Conservation (phyloP, 2,329 filamentous ascomycete genomes). For the Hymenoscyphus albidus region DNA sequence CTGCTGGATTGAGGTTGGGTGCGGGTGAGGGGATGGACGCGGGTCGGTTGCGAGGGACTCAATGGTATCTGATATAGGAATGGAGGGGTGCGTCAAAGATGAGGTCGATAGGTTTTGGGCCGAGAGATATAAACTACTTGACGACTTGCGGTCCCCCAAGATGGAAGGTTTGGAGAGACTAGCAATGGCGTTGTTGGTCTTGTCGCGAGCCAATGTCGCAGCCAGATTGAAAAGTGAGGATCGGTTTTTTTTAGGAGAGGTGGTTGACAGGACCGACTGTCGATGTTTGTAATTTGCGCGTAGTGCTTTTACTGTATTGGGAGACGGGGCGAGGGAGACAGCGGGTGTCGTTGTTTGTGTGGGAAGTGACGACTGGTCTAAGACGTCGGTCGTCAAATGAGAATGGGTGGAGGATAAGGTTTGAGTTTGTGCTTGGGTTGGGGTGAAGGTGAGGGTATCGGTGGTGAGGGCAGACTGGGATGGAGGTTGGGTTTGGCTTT, state of each 20-base stretch:
- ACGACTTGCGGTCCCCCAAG: constrained; percentile 24
- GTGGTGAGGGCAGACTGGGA: constrained; percentile 1
- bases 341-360: not conserved
- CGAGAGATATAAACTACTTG: constrained; percentile 25
- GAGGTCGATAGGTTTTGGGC: constrained; percentile 22
- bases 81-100: constrained; percentile 1
- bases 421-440: constrained; percentile 1
- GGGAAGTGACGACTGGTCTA: constrained; percentile 1
- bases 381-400: not conserved
- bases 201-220: constrained; percentile 32
- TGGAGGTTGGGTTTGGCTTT: constrained; percentile 3
- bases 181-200: constrained; percentile 33
- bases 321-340: constrained; percentile 4
- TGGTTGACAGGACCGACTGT: constrained; percentile 28
- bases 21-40: constrained; percentile 14
- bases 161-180: constrained; percentile 29
- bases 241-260: constrained; percentile 26
- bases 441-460: not conserved
- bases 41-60: constrained; percentile 9
- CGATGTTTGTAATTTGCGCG: constrained; percentile 23
- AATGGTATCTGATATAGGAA: constrained; percentile 14
- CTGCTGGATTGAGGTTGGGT: constrained; percentile 15
- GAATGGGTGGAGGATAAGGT: not conserved
- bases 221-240: constrained; percentile 30
- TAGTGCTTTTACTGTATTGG: constrained; percentile 7